Evolutionary conservation across 2,329 filamentous ascomycete genomes (phyloP), one percentile per base, ranked within the genome.

Genomic region (Fusarium agapanthi): DNA sequence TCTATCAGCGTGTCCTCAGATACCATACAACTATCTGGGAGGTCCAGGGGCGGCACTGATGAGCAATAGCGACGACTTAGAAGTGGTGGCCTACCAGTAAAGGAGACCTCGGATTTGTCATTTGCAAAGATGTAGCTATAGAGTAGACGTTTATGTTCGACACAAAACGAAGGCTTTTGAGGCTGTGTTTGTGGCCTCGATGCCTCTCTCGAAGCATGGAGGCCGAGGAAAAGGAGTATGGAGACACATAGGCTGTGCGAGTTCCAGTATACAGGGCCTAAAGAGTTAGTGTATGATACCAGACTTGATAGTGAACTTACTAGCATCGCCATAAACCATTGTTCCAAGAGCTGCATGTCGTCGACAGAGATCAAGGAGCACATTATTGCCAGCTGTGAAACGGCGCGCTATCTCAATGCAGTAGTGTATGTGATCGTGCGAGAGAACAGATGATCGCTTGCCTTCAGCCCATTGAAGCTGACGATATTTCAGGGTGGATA

Each of bases 1-100:
- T 57, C 55, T 7, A 47, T 50, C 1, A 76, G 24, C 16, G 81
- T 75, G 1, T 82, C 83, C 32, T 85, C 83, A 9, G 83, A 81
- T 50, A 88, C 78, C 2, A 88, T 78, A 24, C 86, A 83, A 1
- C 85, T 81, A 59, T 90, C 87, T 11, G 79, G 81, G 0, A 91
- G 75, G 72, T 91, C 89, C 0, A 90, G 79, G 0, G 89, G 89
- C 7, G 85, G 76, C 10, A 87, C 85, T 6, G 88, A 84, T 14
- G 84, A 84, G 54, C 84, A 87, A 71, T 90, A 90, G 4, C 87
- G 83, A 30, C 87, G 83, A 15, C 84, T 84, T 7, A 89, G 75
- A 9, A 86, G 77, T 0, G 88, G 89, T 2, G 89, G 89, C 5
- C 88, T 80, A 1, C 89, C 89, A 8, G 85, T 84, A 50, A 89